Conservation (phyloP, 805 yeast species). For the Zygosaccharomyces siamensis region DNA sequence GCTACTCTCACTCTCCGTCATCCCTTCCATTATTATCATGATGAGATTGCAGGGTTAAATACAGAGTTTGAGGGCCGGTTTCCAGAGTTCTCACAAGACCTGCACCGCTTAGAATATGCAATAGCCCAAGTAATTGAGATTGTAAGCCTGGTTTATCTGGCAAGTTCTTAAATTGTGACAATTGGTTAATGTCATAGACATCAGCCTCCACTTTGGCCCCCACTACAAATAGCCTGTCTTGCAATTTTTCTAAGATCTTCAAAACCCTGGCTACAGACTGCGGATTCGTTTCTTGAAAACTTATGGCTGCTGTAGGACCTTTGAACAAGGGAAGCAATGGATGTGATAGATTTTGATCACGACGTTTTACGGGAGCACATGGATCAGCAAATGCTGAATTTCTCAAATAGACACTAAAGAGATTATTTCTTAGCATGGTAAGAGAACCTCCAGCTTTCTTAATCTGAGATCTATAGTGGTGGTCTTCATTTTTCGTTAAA, state of each 20-base stretch:
- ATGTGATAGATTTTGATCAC: constrained; percentile 44
- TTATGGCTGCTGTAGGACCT: constrained; percentile 84
- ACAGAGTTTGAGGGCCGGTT: constrained; percentile 59
- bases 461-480: constrained; percentile 56
- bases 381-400: constrained; percentile 71
- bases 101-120: constrained; percentile 83
- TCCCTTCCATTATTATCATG: constrained; percentile 39
- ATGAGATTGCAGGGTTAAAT: constrained; percentile 69
- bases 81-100: constrained; percentile 81
- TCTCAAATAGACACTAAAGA: constrained; percentile 73
- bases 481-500: constrained; percentile 63
- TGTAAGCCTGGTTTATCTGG: constrained; percentile 70
- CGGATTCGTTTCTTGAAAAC: constrained; percentile 71
- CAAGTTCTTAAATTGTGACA: constrained; percentile 64
- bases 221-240: constrained; percentile 70
- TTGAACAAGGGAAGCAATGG: constrained; percentile 65
- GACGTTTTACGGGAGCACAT: constrained; percentile 48
- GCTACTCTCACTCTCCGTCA: constrained; percentile 9
- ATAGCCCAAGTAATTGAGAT: constrained; percentile 74
- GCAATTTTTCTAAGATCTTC: constrained; percentile 54
- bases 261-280: constrained; percentile 54
- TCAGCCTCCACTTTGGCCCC: constrained; percentile 79
- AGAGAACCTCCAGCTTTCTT: constrained; percentile 62
- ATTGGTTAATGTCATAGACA: constrained; percentile 46
- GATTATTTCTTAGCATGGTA: constrained; percentile 59